phyloP scores from a whole-genome alignment of 768 basidiomycete genomes.

The Tricholoma hemisulphureum region DNA sequence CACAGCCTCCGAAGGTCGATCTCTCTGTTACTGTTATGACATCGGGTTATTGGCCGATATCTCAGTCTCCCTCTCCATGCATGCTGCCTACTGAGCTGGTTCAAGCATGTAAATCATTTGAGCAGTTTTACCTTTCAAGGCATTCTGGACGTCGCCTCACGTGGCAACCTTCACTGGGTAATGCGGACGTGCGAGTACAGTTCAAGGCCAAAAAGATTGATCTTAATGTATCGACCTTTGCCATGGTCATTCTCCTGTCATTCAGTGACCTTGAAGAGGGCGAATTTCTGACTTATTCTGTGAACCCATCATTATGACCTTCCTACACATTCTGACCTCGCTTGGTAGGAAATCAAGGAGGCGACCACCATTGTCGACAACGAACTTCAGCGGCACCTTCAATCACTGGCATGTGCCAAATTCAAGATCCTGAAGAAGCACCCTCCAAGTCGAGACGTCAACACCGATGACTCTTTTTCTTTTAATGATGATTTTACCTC shows the following conservation, averaged over 20 bases:
- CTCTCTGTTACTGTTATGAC: slow-evolving; percentile 92
- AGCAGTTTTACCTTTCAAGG: slow-evolving; percentile 83
- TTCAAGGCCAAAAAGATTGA: slow-evolving; percentile 86
- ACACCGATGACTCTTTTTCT: slow-evolving; percentile 74
- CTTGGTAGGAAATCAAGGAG: slow-evolving; percentile 73
- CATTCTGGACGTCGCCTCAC: slow-evolving; percentile 89
- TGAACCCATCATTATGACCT: slow-evolving; percentile 31
- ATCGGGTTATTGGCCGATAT: slow-evolving; percentile 93
- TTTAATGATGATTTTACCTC: slow-evolving; percentile 84
- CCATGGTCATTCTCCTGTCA: slow-evolving; percentile 80
- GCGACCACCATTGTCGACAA: slow-evolving; percentile 70
- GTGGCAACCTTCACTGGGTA: slow-evolving; percentile 90
- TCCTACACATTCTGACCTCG: background rate
- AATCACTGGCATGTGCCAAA: slow-evolving; percentile 94
- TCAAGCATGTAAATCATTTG: slow-evolving; percentile 71
- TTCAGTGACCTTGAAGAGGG: slow-evolving; percentile 73
- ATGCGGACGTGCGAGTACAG: slow-evolving; percentile 79
- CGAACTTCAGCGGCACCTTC: slow-evolving; percentile 89
- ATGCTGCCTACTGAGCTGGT: slow-evolving; percentile 64
- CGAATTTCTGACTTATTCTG: slow-evolving; percentile 75
- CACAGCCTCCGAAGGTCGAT: slow-evolving; percentile 71
- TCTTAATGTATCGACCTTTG: slow-evolving; percentile 88
- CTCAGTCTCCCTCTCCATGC: slow-evolving; percentile 62
- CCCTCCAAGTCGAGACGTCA: slow-evolving; percentile 83
- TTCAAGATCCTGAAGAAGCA: slow-evolving; percentile 90